Base-by-base conservation (phyloP, 2,329 filamentous ascomycete species). In the Colletotrichum simmondsii region DNA sequence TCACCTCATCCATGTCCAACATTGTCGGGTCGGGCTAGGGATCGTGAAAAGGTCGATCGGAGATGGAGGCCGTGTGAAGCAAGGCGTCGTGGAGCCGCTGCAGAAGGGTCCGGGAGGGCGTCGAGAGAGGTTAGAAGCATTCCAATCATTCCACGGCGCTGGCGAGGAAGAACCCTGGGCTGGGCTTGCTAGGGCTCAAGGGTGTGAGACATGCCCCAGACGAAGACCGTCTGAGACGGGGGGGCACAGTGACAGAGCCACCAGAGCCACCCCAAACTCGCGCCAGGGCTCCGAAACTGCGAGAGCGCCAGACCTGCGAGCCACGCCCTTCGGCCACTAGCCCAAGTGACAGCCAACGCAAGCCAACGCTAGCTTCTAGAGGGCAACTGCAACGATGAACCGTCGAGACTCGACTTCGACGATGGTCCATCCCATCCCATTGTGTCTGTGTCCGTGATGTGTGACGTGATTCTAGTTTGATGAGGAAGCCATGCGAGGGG, bases 121-220 rank as follows among this genome's bases (percentile, higher is more conserved):
- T 54, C 24, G n/a, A 24, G 28, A 30, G 32, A 59, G 53, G 42
- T 49, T 49, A 49, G 42, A 49, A 46, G 24, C 16, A 35, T 54
- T 54, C 52, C 32, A 57, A 28, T 54, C 30, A 58, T 72, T 69
- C 59, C 35, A 64, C 19, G 56, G 53, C 59, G 28, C 6, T 49
- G 37, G 42, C 42, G 59, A 46, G 59, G 69, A 54, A 26, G 26
- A 52, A 52, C 65, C 61, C 35, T 64, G 70, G 32, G 65, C 69
- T 3, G 37, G 49, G 19, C 49, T 32, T 42, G 4, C 28, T 71
- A 56, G 72, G 59, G 32, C 57, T 60, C 63, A 54, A 30, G 72
- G 69, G 68, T 73, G 28, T 80, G 79, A 80, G 78, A 80, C 79
- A 75, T 57, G 71, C 71, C 73, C 78, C 78, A 76, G 78, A 80